A percentile compares a stretch with the other conserved stretches of the same genome.
Evolutionary conservation across 768 basidiomycete genomes (phyloP).

Genomic region (Clitopilus passeckerianus): DNA sequence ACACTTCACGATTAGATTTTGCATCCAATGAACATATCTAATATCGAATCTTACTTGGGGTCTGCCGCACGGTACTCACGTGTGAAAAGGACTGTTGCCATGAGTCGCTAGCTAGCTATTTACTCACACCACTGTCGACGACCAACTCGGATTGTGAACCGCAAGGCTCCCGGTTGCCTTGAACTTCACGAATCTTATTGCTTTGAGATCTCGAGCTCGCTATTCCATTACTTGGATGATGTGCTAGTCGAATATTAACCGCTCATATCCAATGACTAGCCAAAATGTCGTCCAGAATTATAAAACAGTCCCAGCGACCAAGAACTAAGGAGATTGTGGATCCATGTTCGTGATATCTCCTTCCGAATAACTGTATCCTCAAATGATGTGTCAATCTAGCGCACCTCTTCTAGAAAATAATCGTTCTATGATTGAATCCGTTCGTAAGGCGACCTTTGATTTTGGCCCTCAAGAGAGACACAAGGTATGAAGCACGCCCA

Average conservation of each 20-base stretch:
- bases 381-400: constrained; percentile 7
- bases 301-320: neutral
- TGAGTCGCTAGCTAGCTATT: too few relatives aligned
- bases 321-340: constrained; percentile 13
- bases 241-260: too few relatives aligned
- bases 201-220: too few relatives aligned
- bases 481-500: constrained; percentile 6
- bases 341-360: constrained; percentile 3
- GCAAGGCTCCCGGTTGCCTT: too few relatives aligned
- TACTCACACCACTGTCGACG: too few relatives aligned
- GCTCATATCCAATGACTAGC: too few relatives aligned
- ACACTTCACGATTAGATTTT: neutral
- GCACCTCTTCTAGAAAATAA: constrained; percentile 15
- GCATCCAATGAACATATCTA: neutral
- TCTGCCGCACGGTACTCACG: too few relatives aligned
- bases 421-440: constrained; percentile 12
- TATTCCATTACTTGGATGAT: too few relatives aligned
- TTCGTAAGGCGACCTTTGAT: constrained; percentile 12
- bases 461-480: constrained; percentile 11
- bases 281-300: too few relatives aligned
- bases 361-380: neutral
- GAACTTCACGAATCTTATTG: too few relatives aligned
- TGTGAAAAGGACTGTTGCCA: too few relatives aligned
- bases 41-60: neutral
- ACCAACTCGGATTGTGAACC: too few relatives aligned